Evolutionary conservation across 176 grass and related monocot species (phyloP).

Genomic region (Carex parvula): DNA sequence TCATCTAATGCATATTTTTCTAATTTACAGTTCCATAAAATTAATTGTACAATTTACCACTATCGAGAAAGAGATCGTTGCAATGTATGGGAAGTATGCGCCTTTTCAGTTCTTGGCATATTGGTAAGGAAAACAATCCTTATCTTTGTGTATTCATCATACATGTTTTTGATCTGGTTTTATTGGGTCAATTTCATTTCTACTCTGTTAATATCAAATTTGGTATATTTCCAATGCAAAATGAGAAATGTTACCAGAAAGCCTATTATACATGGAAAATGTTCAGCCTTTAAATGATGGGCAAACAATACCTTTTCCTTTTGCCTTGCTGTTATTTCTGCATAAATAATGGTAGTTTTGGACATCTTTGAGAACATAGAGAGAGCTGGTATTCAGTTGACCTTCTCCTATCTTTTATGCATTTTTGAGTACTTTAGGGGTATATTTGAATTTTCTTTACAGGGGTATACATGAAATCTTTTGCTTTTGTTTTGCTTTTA

Average conservation of each 20-base stretch:
- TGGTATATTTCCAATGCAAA: background rate
- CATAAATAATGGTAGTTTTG: background rate
- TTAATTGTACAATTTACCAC: constrained; percentile 32
- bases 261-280: background rate
- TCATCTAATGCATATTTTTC: constrained; percentile 3
- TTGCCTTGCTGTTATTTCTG: background rate
- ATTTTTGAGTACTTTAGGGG: background rate
- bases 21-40: constrained; percentile 59
- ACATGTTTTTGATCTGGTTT: background rate
- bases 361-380: background rate
- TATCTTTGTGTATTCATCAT: background rate
- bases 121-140: constrained; percentile 40
- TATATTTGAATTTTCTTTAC: background rate
- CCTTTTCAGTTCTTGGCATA: constrained; percentile 88
- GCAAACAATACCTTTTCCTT: background rate
- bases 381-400: background rate
- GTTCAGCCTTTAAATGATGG: background rate
- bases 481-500: background rate
- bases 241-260: background rate
- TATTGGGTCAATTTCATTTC: background rate
- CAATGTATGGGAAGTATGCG: constrained; percentile 56
- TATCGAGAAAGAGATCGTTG: constrained; percentile 40
- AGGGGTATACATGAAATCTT: background rate
- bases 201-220: background rate
- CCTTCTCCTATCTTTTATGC: constrained; percentile 11